Percentiles rank a stretch among this genome's conserved stretches.
These are phyloP conservation scores for Castanopsis chinensis DNA, from an alignment of 306 rosid species.

Conservation along the genomic window DNA sequence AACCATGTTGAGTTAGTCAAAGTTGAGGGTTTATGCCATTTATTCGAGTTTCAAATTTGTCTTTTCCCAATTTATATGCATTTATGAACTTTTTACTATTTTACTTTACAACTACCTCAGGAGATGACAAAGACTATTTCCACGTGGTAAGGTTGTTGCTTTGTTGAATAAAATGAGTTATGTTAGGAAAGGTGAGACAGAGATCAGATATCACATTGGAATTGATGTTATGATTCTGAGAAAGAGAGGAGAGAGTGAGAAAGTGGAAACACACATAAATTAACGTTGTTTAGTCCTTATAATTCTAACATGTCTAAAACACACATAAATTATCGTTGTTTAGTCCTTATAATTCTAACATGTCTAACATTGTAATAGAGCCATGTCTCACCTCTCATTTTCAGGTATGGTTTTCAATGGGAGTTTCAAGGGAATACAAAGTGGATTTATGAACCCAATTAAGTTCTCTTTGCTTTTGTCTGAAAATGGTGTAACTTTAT, in stretches of 20 bases:
- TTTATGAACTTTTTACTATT: not conserved
- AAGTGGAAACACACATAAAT: no score
- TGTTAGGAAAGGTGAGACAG: no score
- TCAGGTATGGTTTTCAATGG: not conserved
- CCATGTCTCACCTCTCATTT: not conserved
- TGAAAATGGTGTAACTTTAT: not conserved
- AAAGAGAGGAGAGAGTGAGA: no score
- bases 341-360: no score
- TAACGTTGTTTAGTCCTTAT: no score
- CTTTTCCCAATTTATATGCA: not conserved
- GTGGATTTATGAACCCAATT: not conserved
- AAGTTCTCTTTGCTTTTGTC: not conserved
- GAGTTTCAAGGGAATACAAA: not conserved
- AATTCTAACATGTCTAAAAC: no score
- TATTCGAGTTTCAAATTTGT: not conserved
- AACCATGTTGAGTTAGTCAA: not conserved
- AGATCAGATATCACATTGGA: no score
- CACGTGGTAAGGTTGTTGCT: no score
- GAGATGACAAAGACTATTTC: not conserved
- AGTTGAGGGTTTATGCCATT: not conserved
- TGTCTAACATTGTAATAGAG: no score
- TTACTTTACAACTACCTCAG: not conserved
- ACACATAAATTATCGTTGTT: no score
- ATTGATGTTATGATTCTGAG: no score
- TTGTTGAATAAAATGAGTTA: no score